These are phyloP conservation scores for Hygrophorus russula DNA, from an alignment of 768 basidiomycete species.

Conservation along the genomic window DNA sequence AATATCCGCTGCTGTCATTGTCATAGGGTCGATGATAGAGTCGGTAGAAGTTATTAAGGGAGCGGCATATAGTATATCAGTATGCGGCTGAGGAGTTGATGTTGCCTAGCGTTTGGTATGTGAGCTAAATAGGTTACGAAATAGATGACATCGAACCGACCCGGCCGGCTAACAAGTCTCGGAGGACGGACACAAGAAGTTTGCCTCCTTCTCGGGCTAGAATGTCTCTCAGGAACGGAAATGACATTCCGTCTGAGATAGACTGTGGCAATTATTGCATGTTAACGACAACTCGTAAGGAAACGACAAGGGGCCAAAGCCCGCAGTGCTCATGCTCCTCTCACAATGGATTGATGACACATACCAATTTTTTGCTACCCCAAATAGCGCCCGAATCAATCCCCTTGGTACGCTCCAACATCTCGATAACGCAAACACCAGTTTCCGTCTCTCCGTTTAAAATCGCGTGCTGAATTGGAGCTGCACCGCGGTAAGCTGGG, in stretches of 20 bases:
- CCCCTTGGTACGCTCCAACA: constrained; percentile 56
- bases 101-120: constrained; percentile 27
- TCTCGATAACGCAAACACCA: constrained; percentile 74
- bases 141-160: constrained; percentile 21
- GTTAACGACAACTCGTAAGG: background rate
- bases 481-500: constrained; percentile 81
- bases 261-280: constrained; percentile 24
- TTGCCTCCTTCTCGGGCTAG: constrained; percentile 58
- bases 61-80: constrained; percentile 34
- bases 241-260: constrained; percentile 41
- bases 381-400: constrained; percentile 76
- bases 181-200: constrained; percentile 59
- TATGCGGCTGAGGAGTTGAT: constrained; percentile 32
- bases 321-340: no score
- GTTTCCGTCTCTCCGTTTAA: constrained; percentile 55
- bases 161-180: constrained; percentile 46
- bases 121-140: constrained; percentile 1
- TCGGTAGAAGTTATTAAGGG: constrained; percentile 44
- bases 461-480: constrained; percentile 80
- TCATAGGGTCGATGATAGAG: constrained; percentile 43
- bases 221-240: constrained; percentile 39
- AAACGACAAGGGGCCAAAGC: no score
- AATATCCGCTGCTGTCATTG: constrained; percentile 46
- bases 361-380: constrained; percentile 42
- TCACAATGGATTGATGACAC: constrained; percentile 11